These are phyloP conservation scores for Nicotiana sylvestris DNA, from an alignment of 257 asterid species.

Conservation along the genomic window DNA sequence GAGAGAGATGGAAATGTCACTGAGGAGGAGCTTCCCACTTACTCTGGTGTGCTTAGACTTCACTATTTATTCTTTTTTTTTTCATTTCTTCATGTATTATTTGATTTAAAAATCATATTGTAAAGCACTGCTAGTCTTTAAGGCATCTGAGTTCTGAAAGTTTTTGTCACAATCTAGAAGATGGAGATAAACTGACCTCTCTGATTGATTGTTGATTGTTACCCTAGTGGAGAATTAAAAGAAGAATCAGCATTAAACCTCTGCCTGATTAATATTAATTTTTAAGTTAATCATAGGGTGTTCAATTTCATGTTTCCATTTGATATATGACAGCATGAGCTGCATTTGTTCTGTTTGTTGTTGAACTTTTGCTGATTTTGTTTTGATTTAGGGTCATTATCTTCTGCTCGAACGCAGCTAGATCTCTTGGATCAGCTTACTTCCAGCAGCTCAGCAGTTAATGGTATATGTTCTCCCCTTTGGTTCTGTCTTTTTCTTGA, in stretches of 20 bases:
- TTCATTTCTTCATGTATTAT: not conserved
- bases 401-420: constrained; percentile 69
- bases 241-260: no score
- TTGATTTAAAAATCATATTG: no score
- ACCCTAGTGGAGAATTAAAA: no score
- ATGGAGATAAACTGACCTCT: no score
- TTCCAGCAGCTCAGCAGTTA: constrained; percentile 44
- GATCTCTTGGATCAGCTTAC: constrained; percentile 84
- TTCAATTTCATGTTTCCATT: no score
- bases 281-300: no score
- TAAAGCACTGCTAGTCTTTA: no score
- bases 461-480: constrained; percentile 28
- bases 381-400: constrained; percentile 38
- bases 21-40: constrained; percentile 50
- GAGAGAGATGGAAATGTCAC: constrained; percentile 51
- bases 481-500: not conserved
- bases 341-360: not conserved
- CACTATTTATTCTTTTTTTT: not conserved
- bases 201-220: no score
- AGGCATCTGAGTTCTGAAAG: no score
- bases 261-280: no score
- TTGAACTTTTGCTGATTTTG: not conserved
- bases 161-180: no score
- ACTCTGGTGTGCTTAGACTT: constrained; percentile 33
- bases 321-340: no score